These are phyloP conservation scores for Kockiozyma suomiensis DNA, from an alignment of 805 yeast species.

Conservation along the genomic window DNA sequence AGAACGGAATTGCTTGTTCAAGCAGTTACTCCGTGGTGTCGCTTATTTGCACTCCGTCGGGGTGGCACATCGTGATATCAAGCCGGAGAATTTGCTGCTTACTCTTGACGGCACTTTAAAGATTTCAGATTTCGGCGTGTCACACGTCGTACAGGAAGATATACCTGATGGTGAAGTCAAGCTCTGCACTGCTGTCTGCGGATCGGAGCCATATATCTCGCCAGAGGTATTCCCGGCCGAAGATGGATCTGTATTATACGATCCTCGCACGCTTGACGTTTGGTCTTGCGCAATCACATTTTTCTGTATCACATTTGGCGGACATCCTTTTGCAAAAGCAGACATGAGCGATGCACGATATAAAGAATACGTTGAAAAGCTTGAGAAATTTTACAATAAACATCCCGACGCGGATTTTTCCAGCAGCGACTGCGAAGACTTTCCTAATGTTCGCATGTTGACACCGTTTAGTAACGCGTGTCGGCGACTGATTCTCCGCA, in stretches of 20 bases:
- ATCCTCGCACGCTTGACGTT: conserved; percentile 79
- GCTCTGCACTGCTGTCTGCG: conserved; percentile 74
- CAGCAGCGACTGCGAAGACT: conserved; percentile 9
- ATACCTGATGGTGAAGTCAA: conserved; percentile 54
- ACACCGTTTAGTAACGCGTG: conserved; percentile 29
- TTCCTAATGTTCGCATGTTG: conserved; percentile 28
- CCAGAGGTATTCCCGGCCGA: conserved; percentile 61
- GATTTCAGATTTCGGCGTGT: conserved; percentile 89
- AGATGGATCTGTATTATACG: conserved; percentile 49
- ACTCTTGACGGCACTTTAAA: conserved; percentile 74
- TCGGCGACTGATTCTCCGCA: conserved; percentile 59
- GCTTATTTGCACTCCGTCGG: conserved; percentile 90
- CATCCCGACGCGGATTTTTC: conserved; percentile 31
- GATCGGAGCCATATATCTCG: conserved; percentile 87
- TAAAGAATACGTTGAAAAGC: conserved; percentile 20
- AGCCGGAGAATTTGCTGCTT: conserved; percentile 80
- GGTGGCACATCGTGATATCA: conserved; percentile 84
- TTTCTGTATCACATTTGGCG: conserved; percentile 69
- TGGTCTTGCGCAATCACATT: conserved; percentile 95
- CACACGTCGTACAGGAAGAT: conserved; percentile 57
- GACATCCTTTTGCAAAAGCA: conserved; percentile 41
- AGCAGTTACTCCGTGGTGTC: conserved; percentile 81
- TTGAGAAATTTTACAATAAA: conserved; percentile 18
- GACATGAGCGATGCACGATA: conserved; percentile 37
- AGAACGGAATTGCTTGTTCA: conserved; percentile 89